phyloP scores from a whole-genome alignment of 805 yeast genomes.

The Cyberlindnera nakhonratchasimensis region DNA sequence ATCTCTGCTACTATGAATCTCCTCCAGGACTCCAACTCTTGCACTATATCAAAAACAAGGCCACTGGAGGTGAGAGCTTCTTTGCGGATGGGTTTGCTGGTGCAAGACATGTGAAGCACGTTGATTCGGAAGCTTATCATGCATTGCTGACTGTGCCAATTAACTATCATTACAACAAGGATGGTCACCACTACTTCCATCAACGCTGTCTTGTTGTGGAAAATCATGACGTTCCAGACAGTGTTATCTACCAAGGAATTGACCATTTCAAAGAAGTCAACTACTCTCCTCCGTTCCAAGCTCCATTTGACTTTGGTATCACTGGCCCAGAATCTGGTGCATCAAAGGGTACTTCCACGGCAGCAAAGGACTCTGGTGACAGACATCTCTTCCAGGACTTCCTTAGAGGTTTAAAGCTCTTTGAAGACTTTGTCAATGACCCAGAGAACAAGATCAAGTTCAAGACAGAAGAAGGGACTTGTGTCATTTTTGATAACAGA shows the following conservation, averaged over 20 bases:
- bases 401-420: conserved; percentile 52
- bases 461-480: conserved; percentile 54
- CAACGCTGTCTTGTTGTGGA: conserved; percentile 63
- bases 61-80: conserved; percentile 63
- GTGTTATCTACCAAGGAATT: conserved; percentile 15
- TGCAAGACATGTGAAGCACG: conserved; percentile 48
- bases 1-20: conserved; percentile 69
- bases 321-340: conserved; percentile 25
- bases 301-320: conserved; percentile 64
- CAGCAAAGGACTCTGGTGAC: conserved; percentile 38
- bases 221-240: conserved; percentile 31
- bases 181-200: conserved; percentile 57
- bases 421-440: conserved; percentile 54
- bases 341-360: conserved; percentile 24
- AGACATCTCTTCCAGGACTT: conserved; percentile 49
- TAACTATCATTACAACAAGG: conserved; percentile 64
- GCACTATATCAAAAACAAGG: conserved; percentile 52
- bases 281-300: conserved; percentile 83
- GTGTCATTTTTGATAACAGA: conserved; percentile 69
- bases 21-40: conserved; percentile 77
- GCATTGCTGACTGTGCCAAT: conserved; percentile 63
- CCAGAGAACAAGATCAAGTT: conserved; percentile 52
- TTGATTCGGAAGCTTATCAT: conserved; percentile 59
- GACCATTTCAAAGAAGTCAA: conserved; percentile 53
- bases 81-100: conserved; percentile 72